Base-by-base conservation (phyloP, 1,284 basidiomycete species). In the Crucibulum cyathiforme region DNA sequence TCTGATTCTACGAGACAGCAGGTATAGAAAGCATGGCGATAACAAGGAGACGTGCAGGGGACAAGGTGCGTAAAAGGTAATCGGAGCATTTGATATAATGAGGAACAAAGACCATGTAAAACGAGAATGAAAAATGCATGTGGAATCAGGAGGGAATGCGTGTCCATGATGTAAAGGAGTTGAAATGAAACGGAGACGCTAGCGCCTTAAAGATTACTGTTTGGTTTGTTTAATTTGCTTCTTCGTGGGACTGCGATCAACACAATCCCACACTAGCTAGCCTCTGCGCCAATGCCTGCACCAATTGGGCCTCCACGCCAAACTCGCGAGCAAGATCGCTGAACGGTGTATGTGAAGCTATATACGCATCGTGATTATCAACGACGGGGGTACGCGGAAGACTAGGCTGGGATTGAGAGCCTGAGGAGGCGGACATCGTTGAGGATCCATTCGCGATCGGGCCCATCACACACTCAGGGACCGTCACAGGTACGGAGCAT, bases 261-360 rank as follows among this genome's bases (percentile, higher is more conserved):
- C 47, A 49, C 47, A 49, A 12, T 24, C 47, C 47, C 47, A 13
- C 47, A n/a, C 61, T 64, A 41, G 72, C 73, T 36, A 92, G 79
- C 57, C 89, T 82, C 60, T 89, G 85, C 36, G 82, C 87, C 51
- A 92, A 80, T 2, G 88, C 89, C 63, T 90, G 84, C 50, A 92
- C 85, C 36, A 92, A 71, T 47, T 86, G 80, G 35, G 90, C 80
- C 58, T 90, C 86, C 24, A 92, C 81, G 31, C 89, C 89, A 62
- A 92, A 92, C 71, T 92, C 90, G 64, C 82, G 82, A 31, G 90
- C 90, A 19, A 92, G 79, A 36, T 83, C 80, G 47, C 77, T 79
- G 54, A 84, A 81, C 8, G 77, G 67, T 53, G 67, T 64, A 55
- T 63, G 66, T 51, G 60, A 56, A 53, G 45, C 19, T 31, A 38